Percentiles rank a stretch among this genome's conserved stretches.
phyloP scores from a whole-genome alignment of 768 basidiomycete genomes.

The Ramaria sp. region DNA sequence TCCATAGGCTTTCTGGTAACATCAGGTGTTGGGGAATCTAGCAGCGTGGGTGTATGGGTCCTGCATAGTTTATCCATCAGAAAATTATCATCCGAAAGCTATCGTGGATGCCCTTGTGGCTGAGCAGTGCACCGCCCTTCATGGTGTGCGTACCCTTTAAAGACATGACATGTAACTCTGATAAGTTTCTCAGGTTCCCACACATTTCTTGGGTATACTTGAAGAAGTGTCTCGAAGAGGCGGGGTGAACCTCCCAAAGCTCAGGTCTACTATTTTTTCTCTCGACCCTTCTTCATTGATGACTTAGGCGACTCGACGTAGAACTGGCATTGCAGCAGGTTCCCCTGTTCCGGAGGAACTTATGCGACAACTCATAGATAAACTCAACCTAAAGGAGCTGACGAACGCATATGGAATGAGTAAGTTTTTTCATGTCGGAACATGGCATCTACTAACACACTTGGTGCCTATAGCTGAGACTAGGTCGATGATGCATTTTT shows the following conservation, averaged over 20 bases:
- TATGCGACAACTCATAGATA: conserved; percentile 60
- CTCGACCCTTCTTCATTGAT: neutral
- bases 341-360: conserved; percentile 69
- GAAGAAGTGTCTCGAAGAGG: conserved; percentile 48
- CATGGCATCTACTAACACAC: conserved; percentile 3
- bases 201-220: conserved; percentile 71
- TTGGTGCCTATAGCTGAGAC: conserved; percentile 49
- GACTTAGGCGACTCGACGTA: conserved; percentile 17
- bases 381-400: conserved; percentile 56
- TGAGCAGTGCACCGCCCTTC: conserved; percentile 67
- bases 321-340: conserved; percentile 78
- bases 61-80: conserved; percentile 66
- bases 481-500: conserved; percentile 25
- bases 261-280: conserved; percentile 35
- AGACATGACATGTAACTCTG: neutral
- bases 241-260: conserved; percentile 33
- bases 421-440: conserved; percentile 25
- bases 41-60: conserved; percentile 68
- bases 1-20: neutral
- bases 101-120: conserved; percentile 61
- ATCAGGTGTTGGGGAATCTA: conserved; percentile 58
- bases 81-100: conserved; percentile 46
- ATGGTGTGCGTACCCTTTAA: conserved; percentile 34
- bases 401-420: conserved; percentile 86
- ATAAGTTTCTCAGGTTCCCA: conserved; percentile 36